These are phyloP conservation scores for Naganishia vaughanmartiniae DNA, from an alignment of 768 basidiomycete species.

Conservation along the genomic window DNA sequence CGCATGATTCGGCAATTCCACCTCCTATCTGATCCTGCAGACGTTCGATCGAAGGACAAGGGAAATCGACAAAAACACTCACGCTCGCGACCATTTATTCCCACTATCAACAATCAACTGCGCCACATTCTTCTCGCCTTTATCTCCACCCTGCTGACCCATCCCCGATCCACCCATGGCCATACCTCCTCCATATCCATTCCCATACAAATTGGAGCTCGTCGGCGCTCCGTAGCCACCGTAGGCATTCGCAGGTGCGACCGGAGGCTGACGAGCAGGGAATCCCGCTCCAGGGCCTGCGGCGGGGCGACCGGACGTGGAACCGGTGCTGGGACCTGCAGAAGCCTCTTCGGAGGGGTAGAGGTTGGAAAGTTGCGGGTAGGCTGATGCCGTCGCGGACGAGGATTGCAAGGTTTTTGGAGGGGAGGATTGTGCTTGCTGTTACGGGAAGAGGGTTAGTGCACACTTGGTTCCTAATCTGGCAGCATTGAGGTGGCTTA, in stretches of 20 bases:
- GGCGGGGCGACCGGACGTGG: conserved; percentile 30
- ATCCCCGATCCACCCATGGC: conserved; percentile 41
- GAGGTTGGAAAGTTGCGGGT: conserved; percentile 33
- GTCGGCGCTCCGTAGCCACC: conserved; percentile 18
- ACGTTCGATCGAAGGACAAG: neutral
- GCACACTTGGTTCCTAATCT: neutral
- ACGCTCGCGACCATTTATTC: conserved; percentile 32
- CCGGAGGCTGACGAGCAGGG: conserved; percentile 44
- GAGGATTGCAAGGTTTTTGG: conserved; percentile 13
- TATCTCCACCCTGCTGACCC: conserved; percentile 26
- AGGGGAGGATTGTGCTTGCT: conserved; percentile 24
- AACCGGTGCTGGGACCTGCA: conserved; percentile 6
- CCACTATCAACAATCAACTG: conserved; percentile 49
- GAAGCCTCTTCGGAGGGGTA: conserved; percentile 31
- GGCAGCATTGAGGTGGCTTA: neutral
- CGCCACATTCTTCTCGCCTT: conserved; percentile 50
- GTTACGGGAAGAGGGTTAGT: neutral
- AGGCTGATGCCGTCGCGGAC: conserved; percentile 23
- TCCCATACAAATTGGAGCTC: conserved; percentile 10
- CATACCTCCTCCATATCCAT: conserved; percentile 30
- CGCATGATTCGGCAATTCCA: too few relatives aligned
- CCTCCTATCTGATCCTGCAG: neutral
- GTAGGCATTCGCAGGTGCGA: conserved; percentile 36
- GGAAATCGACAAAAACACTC: conserved; percentile 14
- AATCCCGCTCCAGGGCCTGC: conserved; percentile 50